These are phyloP conservation scores for grape (Vitis vinifera) DNA, from an alignment of 164 flowering plant species.

Conservation along the genomic window ASM3070453v1 NC_081821.1:11376001-11376500, in stretches of 20 bases:
- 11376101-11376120: neutral
- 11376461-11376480: conserved; percentile 94
- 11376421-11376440: conserved; percentile 77
- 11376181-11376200: conserved; percentile 94
- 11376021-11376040: too few species aligned
- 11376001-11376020: neutral
- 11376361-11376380: too few species aligned
- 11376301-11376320: conserved; percentile 30
- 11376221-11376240: conserved; percentile 99
- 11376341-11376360: too few species aligned
- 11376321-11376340: neutral
- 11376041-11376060: too few species aligned
- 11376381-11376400: too few species aligned
- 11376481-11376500: conserved; percentile 95
- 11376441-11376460: conserved; percentile 86
- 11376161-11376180: conserved; percentile 94
- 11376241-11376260: conserved; percentile 96
- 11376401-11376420: conserved; percentile 77
- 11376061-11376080: too few species aligned
- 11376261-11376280: conserved; percentile 98
- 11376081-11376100: neutral
- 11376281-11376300: conserved; percentile 98
- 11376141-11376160: conserved; percentile 92
- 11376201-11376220: conserved; percentile 89
- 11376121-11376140: conserved; percentile 26